Percentiles rank a stretch among this genome's conserved stretches.
These are phyloP conservation scores for Phytophthora tubulina DNA, from an alignment of 352 stramenopile species.

Conservation along the genomic window DNA sequence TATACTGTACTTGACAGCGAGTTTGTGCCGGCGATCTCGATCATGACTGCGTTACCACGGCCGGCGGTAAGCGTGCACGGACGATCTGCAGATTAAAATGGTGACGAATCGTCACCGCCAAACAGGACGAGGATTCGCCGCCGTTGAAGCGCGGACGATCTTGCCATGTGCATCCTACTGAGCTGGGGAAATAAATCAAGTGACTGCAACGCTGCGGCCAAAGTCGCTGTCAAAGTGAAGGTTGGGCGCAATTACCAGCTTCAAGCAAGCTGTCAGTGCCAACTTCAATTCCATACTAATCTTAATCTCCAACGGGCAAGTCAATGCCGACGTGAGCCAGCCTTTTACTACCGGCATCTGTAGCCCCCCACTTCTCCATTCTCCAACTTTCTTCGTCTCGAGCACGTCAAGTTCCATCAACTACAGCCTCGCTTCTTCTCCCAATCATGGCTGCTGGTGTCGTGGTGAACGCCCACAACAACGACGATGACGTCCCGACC, in stretches of 20 bases:
- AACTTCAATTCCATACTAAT: conserved; percentile 36
- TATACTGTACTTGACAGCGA: not conserved
- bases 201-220: conserved; percentile 14
- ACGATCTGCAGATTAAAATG: conserved; percentile 34
- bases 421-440: not conserved
- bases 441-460: too few relatives aligned
- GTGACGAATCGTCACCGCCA: not conserved
- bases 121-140: not conserved
- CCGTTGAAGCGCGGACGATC: not conserved
- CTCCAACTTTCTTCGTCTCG: conserved; percentile 29
- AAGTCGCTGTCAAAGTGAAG: conserved; percentile 27
- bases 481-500: conserved; percentile 6
- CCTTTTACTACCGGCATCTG: not conserved
- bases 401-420: conserved; percentile 22
- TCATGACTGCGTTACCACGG: conserved; percentile 18
- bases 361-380: conserved; percentile 25
- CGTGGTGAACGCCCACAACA: conserved; percentile 1
- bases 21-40: conserved; percentile 22
- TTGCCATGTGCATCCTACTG: not conserved
- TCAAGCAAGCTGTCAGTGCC: conserved; percentile 28
- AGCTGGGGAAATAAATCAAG: conserved; percentile 42
- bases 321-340: conserved; percentile 15
- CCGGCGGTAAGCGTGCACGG: conserved; percentile 22
- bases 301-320: not conserved
- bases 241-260: conserved; percentile 22